phyloP scores from a whole-genome alignment of 2,329 filamentous ascomycete genomes.

The Penicillium occitanis region DNA sequence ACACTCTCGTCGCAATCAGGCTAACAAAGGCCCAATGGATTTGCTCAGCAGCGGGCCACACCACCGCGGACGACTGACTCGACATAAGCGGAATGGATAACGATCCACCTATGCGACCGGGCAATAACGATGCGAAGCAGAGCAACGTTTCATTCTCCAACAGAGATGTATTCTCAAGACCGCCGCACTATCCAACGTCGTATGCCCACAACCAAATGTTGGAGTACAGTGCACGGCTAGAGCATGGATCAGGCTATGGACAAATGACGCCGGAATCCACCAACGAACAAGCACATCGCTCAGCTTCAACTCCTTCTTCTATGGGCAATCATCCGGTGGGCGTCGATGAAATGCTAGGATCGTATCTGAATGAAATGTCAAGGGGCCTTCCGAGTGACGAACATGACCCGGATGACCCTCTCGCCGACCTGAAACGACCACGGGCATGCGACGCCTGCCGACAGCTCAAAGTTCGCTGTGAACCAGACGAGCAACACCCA shows the following conservation, averaged over 20 bases:
- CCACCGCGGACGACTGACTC: background rate
- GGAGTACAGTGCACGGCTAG: background rate
- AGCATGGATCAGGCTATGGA: background rate
- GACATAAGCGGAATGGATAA: conserved; percentile 31
- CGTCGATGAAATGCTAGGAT: conserved; percentile 16
- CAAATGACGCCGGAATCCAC: conserved; percentile 31
- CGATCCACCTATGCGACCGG: conserved; percentile 34
- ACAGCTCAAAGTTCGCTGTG: conserved; percentile 79
- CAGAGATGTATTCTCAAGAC: conserved; percentile 19
- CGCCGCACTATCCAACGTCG: conserved; percentile 15
- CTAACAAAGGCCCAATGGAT: conserved; percentile 15
- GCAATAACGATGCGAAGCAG: conserved; percentile 23
- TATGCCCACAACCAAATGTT: background rate
- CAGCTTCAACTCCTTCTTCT: conserved; percentile 23
- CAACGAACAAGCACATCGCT: conserved; percentile 18
- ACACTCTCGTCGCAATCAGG: background rate
- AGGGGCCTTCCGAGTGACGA: conserved; percentile 12
- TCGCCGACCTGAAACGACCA: conserved; percentile 61
- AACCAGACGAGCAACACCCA: conserved; percentile 64
- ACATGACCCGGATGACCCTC: conserved; percentile 28
- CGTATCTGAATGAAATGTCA: conserved; percentile 19
- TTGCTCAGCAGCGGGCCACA: background rate
- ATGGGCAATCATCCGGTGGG: conserved; percentile 17
- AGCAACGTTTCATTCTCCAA: conserved; percentile 10
- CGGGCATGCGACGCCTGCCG: conserved; percentile 75